Base-by-base conservation (phyloP, 768 basidiomycete genomes). In the Lactarius tabidus region DNA sequence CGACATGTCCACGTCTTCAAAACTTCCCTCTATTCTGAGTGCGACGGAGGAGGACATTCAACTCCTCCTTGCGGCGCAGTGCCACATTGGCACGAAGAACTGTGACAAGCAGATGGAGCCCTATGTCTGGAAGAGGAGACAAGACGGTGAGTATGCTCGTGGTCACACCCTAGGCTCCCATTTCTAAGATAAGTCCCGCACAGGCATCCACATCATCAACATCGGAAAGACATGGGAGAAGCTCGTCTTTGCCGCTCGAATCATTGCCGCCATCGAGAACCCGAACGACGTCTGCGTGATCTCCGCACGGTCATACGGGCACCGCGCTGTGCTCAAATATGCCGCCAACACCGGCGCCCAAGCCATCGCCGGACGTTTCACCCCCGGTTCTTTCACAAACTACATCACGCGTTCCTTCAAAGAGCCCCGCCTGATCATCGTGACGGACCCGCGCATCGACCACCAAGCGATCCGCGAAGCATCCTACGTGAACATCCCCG, bases 141-240 rank as follows among this genome's bases (percentile, higher is more conserved):
- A 88, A 68, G 97, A 99, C 79, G 97, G 97, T 95, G 72, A 77
- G 91, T 77, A 17, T n/a, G 41, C 51, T 36, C 29, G 14, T 51
- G 36, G 36, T 62, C 7, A 15, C 17, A 29, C 26, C 23, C 14
- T 9, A 17, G 38, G 58, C 35, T 3, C 54, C 58, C 8, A 51
- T 69, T n/a, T 69, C 64, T 68, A 58, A 61, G 57, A n/a, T 52
- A 15, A 57, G 23, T 39, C 58, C 15, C 66, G 56, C 59, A 28
- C 77, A 97, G 95, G 95, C 71, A 93, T 98, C 78, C 90, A 99
- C 81, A 81, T 99, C 75, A 79, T 98, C 73, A 97, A 98, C 87
- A 90, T 98, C 71, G 97, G 97, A 75, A 99, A 98, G 86, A 99
- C 96, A 70, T 98, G 95, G 95, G 96, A 98, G 80, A 99, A 99